Conservation (phyloP, 306 rosid species). For the Lagenaria siceraria region DNA sequence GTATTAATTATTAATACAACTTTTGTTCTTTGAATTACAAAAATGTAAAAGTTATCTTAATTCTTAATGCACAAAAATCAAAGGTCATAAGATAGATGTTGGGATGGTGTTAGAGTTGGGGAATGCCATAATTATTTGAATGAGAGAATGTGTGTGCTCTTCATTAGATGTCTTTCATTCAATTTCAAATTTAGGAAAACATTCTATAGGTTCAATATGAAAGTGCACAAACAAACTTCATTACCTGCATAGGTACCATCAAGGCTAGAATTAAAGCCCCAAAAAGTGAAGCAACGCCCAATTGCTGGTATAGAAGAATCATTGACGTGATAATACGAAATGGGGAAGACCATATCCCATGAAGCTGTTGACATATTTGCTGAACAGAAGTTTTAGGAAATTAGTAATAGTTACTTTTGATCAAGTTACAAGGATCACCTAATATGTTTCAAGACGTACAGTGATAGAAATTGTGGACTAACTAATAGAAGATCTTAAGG, state of each 20-base stretch:
- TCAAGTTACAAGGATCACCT: background rate
- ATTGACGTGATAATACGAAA: conserved; percentile 56
- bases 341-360: conserved; percentile 84
- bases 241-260: conserved; percentile 63
- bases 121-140: too few species aligned
- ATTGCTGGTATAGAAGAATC: conserved; percentile 84
- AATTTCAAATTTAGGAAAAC: background rate
- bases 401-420: background rate
- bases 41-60: too few species aligned
- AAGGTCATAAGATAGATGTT: too few species aligned
- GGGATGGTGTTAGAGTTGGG: too few species aligned
- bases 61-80: too few species aligned
- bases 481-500: background rate
- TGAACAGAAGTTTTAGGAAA: conserved; percentile 18
- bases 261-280: conserved; percentile 58
- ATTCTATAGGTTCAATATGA: background rate
- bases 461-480: background rate
- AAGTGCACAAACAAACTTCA: background rate
- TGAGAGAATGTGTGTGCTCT: background rate
- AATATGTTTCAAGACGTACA: background rate
- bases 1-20: too few species aligned
- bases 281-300: conserved; percentile 76
- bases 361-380: conserved; percentile 74
- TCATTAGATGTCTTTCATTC: background rate
- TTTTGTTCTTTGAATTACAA: too few species aligned